A percentile compares a stretch with the other conserved stretches of the same genome.
Evolutionary conservation across 179 eudicot species (phyloP).

Genomic region (Silene vulgaris): DNA sequence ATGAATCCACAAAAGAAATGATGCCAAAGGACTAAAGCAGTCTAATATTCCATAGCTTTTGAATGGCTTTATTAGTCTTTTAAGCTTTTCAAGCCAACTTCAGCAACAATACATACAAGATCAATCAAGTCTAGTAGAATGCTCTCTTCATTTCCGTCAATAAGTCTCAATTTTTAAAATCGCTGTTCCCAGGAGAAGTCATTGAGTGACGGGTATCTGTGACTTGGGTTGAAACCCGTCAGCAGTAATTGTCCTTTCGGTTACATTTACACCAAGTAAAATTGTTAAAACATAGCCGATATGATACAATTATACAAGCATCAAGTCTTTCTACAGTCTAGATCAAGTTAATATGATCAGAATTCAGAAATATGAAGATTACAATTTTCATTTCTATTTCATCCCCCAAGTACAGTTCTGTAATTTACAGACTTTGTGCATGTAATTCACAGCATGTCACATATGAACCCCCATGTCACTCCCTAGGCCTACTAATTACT

Average conservation of each 20-base stretch:
- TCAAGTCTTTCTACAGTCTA: background rate
- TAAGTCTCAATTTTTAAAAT: too few relatives aligned
- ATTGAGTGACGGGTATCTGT: background rate
- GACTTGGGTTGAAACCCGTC: background rate
- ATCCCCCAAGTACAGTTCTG: background rate
- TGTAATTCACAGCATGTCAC: background rate
- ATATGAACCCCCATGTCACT: background rate
- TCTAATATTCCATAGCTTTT: slow-evolving; percentile 13
- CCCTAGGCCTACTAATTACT: background rate
- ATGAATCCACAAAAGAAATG: slow-evolving; percentile 16
- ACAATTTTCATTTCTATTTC: too few relatives aligned
- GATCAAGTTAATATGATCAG: background rate
- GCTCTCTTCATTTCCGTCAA: too few relatives aligned
- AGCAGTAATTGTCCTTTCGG: background rate
- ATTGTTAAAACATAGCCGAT: background rate
- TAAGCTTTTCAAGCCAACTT: background rate
- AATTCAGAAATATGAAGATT: background rate
- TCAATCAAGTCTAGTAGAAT: background rate
- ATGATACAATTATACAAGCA: background rate
- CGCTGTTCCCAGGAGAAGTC: background rate
- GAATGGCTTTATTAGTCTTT: background rate
- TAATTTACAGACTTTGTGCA: background rate
- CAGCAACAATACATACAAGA: background rate
- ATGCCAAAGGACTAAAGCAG: slow-evolving; percentile 4
- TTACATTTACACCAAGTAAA: background rate